Percentiles rank a stretch among this genome's conserved stretches.
These are phyloP conservation scores for Didymella keratinophila DNA, from an alignment of 2,329 filamentous ascomycete genomes.

Conservation along the genomic window DNA sequence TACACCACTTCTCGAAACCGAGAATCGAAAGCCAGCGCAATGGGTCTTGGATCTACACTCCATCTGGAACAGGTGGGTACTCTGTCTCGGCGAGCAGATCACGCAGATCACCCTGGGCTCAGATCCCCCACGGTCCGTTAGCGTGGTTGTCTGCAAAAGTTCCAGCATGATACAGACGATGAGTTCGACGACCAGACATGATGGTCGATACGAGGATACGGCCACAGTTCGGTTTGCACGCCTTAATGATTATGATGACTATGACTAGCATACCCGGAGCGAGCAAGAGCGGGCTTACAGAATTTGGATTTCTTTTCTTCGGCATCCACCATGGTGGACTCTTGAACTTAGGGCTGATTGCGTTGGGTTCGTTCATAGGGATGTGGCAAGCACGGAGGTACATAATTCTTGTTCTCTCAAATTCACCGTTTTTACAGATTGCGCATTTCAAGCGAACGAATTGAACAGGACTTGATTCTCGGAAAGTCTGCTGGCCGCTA, in stretches of 20 bases:
- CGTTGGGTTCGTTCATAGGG: slow-evolving; percentile 1
- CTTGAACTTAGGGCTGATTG: slow-evolving; percentile 4
- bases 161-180: slow-evolving; percentile 43
- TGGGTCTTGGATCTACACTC: slow-evolving; percentile 18
- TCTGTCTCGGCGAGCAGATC: slow-evolving; percentile 28
- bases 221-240: slow-evolving; percentile 32
- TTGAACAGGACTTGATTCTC: not conserved
- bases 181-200: slow-evolving; percentile 31
- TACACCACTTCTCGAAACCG: not conserved
- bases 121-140: not conserved
- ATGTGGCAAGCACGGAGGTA: slow-evolving; percentile 11
- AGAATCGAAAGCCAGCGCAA: slow-evolving; percentile 18
- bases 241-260: slow-evolving; percentile 47
- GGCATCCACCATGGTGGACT: slow-evolving; percentile 11
- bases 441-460: slow-evolving; percentile 1
- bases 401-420: slow-evolving; percentile 16
- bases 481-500: slow-evolving; percentile 4
- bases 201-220: slow-evolving; percentile 31
- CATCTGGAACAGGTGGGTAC: slow-evolving; percentile 19
- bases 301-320: slow-evolving; percentile 25
- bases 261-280: slow-evolving; percentile 48
- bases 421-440: slow-evolving; percentile 6
- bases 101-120: not conserved
- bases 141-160: slow-evolving; percentile 31
- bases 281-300: slow-evolving; percentile 30